These are phyloP conservation scores for Colletotrichum agaves DNA, from an alignment of 2,329 filamentous ascomycete genomes.

Conservation along the genomic window DNA sequence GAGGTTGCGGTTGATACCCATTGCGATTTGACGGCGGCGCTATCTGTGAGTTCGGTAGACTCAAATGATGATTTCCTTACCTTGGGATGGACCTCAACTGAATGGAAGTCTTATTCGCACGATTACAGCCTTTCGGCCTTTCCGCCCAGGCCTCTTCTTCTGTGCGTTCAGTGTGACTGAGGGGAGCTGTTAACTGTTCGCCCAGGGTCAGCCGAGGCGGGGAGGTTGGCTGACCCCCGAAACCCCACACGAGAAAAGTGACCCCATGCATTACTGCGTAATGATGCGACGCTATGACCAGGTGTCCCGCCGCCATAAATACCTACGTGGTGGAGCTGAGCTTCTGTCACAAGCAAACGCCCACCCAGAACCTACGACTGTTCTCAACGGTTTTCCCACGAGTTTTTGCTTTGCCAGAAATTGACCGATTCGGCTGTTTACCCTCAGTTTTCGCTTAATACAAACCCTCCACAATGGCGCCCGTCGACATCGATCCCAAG, in stretches of 20 bases:
- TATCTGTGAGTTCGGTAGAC: background rate
- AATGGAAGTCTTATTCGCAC: background rate
- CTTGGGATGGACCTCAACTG: background rate
- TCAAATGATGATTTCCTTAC: background rate
- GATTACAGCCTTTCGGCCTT: background rate
- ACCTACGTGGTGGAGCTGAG: slow-evolving; percentile 25
- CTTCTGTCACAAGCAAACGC: slow-evolving; percentile 33
- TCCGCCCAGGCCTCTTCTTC: background rate
- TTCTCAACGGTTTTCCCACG: slow-evolving; percentile 28
- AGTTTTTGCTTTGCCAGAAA: slow-evolving; percentile 4
- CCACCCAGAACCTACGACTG: slow-evolving; percentile 14
- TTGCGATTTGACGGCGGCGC: slow-evolving; percentile 29
- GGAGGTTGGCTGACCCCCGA: slow-evolving; percentile 18
- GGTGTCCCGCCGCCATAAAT: slow-evolving; percentile 33
- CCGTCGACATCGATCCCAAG: slow-evolving; percentile 47
- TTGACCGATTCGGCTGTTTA: background rate
- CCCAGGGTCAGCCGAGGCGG: slow-evolving; percentile 6
- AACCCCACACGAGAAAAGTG: slow-evolving; percentile 17
- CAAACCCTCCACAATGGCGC: slow-evolving; percentile 48
- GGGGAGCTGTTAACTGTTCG: background rate
- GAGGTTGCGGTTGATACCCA: slow-evolving; percentile 37
- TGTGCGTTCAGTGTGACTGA: background rate
- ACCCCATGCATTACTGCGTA: slow-evolving; percentile 20
- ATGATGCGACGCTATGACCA: slow-evolving; percentile 38
- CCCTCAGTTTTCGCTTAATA: background rate